phyloP scores from a whole-genome alignment of 768 basidiomycete genomes.

The Kwoniella heveanensis region DNA sequence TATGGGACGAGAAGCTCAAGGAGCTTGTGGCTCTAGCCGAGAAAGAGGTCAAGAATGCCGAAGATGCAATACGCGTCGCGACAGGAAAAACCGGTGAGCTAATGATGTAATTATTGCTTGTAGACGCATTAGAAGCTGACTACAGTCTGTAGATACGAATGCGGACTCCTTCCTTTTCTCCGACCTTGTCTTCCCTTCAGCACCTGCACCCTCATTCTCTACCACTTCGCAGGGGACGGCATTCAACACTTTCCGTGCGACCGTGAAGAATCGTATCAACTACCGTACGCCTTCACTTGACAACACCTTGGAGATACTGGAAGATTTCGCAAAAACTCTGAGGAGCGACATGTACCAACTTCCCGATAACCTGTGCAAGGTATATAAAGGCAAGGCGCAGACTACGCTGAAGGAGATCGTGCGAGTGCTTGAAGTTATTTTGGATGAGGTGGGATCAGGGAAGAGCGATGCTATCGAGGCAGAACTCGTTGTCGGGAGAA shows the following conservation, averaged over 20 bases:
- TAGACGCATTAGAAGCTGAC: not conserved
- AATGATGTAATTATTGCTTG: not conserved
- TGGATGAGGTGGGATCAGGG: conserved; percentile 18
- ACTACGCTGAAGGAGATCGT: conserved; percentile 20
- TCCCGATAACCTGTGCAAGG: conserved; percentile 18
- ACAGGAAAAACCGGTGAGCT: conserved; percentile 21
- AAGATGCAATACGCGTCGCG: conserved; percentile 10
- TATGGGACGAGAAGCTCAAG: conserved; percentile 35
- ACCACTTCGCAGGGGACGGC: conserved; percentile 19
- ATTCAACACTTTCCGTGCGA: conserved; percentile 31
- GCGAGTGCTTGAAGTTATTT: conserved; percentile 13
- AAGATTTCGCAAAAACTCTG: conserved; percentile 29
- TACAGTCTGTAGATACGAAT: not conserved
- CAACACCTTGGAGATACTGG: conserved; percentile 24
- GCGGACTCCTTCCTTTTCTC: conserved; percentile 36
- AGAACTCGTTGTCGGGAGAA: conserved; percentile 41
- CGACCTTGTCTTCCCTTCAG: conserved; percentile 38
- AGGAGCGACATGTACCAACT: conserved; percentile 33
- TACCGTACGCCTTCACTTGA: conserved; percentile 43
- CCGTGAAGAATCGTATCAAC: conserved; percentile 25
- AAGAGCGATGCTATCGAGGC: conserved; percentile 27
- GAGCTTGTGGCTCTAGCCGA: conserved; percentile 24
- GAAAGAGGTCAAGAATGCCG: conserved; percentile 21
- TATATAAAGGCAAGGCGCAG: conserved; percentile 18
- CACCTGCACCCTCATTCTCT: conserved; percentile 27